Evolutionary conservation across 306 rosid species (phyloP), one percentile per base, ranked within the genome.

Genomic region (Cercis canadensis): DNA sequence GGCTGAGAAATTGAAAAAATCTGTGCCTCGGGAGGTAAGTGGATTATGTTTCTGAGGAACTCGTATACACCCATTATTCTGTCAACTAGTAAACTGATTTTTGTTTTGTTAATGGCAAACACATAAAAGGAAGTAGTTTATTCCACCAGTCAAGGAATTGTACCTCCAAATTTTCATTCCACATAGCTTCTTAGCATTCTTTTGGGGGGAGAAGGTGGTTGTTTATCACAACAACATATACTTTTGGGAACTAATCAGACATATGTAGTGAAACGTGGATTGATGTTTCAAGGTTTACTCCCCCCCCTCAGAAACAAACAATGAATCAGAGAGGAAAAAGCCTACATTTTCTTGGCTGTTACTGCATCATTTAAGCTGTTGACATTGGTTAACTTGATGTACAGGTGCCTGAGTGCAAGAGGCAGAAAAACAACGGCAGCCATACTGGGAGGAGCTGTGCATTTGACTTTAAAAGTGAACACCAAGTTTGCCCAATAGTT

Each of bases 361-460:
- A 6, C 52, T 10, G 43, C 53, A 36, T 52, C 67, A 41, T 55
- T 15, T 73, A 45, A 45, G 21, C n/a, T 74, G 4, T 12, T 82
- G 83, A 74, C 60, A 53, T 34, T 45, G 47, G 59, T 14, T 31
- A 49, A 52, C 55, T 45, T 66, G 37, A 47, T 69, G 56, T 74
- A 63, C 70, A 93, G 98, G 84, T 65, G n/a, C 63, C 82, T 46
- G 33, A 47, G 45, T 18, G 67, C 65, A 81, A 79, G n/a, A 84
- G 78, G 32, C 63, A 60, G 54, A 75, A 70, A 64, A 57, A 36
- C 18, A 72, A 62, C 6, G 61, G 67, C 16, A 41, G 60, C 7
- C 78, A 77, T 59, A 75, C 74, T n/a, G 98, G 96, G 51, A 82
- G 89, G 52, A 88, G 87, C 81, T 81, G 84, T 73, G 95, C 95